Evolutionary conservation across 768 basidiomycete species (phyloP), one percentile per base, ranked within the genome.

Genomic region (Podaxis sp.): DNA sequence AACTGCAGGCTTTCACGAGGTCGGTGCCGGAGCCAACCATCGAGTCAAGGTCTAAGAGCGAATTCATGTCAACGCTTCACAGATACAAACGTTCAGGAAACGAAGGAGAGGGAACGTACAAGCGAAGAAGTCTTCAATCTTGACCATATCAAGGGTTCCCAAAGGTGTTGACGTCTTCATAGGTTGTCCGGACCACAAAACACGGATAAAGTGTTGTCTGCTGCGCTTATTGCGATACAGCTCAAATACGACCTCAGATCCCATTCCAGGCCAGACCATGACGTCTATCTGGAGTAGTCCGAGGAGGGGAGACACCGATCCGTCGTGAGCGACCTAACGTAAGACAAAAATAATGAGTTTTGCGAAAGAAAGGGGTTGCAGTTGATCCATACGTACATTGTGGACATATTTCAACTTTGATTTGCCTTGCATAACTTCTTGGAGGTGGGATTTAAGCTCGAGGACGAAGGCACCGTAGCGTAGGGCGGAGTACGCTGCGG

Each of bases 181-280:
- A 1, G 81, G 79, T 54, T 79, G 79, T 8, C 83, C 83, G 19
- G 77, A 75, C 82, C 82, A 84, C 2, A 84, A 71, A 6, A 83
- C 79, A n/a, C 83, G 78, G 17, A 84, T 63, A 65, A 75, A 81
- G 53, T 73, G 73, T 12, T 63, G 49, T 2, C 51, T 30, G 11
- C 56, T 56, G 40, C 33, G 36, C 26, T 68, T 57, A 17, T 70
- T 66, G 54, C 69, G 71, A 65, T 83, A 83, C 6, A 84, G 69
- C 62, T 84, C 83, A 59, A 82, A 84, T 0, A 78, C 77, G 33
- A 82, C 68, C 75, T 78, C 19, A 19, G 44, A 22, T 42, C 22
- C 24, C 80, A 83, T 84, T 33, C 83, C 83, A 13, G 83, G 83
- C 83, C 83, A 84, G 12, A 80, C 80, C 82, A 84, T 84, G 54